Evolutionary conservation across 2,329 filamentous ascomycete species (phyloP).

Genomic region (Colletotrichum simmondsii): DNA sequence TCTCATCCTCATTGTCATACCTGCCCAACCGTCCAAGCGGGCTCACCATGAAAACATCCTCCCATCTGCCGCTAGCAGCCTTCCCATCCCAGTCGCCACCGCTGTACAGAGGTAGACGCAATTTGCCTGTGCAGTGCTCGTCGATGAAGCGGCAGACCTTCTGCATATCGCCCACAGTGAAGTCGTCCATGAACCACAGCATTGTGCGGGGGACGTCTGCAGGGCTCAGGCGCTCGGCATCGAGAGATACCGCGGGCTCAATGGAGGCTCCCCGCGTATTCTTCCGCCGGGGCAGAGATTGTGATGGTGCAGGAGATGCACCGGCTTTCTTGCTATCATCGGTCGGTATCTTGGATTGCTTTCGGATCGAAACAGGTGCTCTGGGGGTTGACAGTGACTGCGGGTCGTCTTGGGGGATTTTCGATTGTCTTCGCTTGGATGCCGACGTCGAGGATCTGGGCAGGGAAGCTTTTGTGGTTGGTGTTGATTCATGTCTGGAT

Average conservation of each 20-base stretch:
- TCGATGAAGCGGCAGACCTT: conserved; percentile 33
- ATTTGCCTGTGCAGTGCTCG: conserved; percentile 30
- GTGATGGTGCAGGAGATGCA: background rate
- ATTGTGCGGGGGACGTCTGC: conserved; percentile 28
- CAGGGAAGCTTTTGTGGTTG: background rate
- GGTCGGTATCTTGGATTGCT: background rate
- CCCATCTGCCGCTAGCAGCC: conserved; percentile 27
- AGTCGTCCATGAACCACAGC: conserved; percentile 34
- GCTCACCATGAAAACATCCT: conserved; percentile 32
- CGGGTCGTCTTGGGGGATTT: background rate
- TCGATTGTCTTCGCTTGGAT: conserved; percentile 11
- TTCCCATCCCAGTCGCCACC: conserved; percentile 32
- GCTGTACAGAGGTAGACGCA: conserved; percentile 29
- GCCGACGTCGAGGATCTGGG: background rate
- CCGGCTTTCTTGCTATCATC: background rate
- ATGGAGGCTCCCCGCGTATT: conserved; percentile 8
- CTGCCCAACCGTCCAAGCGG: conserved; percentile 22
- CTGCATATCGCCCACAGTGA: conserved; percentile 32
- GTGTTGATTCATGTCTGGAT: conserved; percentile 20
- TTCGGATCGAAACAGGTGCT: background rate
- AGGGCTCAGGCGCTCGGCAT: conserved; percentile 12
- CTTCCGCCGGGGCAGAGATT: background rate
- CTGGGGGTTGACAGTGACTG: background rate
- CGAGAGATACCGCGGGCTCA: background rate
- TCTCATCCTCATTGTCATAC: conserved; percentile 23